Conservation (phyloP, 2,329 filamentous ascomycete species). For the Cladosporium halotolerans region DNA sequence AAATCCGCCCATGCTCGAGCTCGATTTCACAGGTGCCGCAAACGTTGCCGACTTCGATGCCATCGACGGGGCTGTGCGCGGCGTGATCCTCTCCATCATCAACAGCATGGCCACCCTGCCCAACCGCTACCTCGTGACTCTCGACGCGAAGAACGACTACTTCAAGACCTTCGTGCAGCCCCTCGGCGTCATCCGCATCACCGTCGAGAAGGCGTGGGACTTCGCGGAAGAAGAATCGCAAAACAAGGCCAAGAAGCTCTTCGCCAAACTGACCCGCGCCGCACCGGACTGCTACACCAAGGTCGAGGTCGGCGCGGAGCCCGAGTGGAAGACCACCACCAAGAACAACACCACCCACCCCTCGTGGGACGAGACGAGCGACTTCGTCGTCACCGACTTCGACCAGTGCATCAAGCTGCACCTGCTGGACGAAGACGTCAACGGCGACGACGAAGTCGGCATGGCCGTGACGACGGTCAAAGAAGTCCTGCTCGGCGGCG, state of each 20-base stretch:
- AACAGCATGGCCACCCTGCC: slow-evolving; percentile 42
- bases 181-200: slow-evolving; percentile 40
- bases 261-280: slow-evolving; percentile 41
- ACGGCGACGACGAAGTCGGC: slow-evolving; percentile 41
- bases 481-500: slow-evolving; percentile 37
- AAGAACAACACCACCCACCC: slow-evolving; percentile 40
- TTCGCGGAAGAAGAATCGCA: slow-evolving; percentile 34
- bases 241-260: slow-evolving; percentile 34
- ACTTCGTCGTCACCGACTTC: slow-evolving; percentile 43
- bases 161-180: slow-evolving; percentile 44
- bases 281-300: slow-evolving; percentile 44
- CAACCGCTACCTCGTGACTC: slow-evolving; percentile 46
- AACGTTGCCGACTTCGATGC: slow-evolving; percentile 39
- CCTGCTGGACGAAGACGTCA: slow-evolving; percentile 41
- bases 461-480: slow-evolving; percentile 36
- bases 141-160: slow-evolving; percentile 42
- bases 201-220: slow-evolving; percentile 36
- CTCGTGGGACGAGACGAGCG: slow-evolving; percentile 44
- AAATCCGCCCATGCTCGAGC: slow-evolving; percentile 41
- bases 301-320: slow-evolving; percentile 39
- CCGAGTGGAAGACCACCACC: slow-evolving; percentile 39
- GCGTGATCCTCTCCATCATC: slow-evolving; percentile 41
- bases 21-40: slow-evolving; percentile 45
- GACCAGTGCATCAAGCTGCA: slow-evolving; percentile 40
- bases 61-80: slow-evolving; percentile 40